These are phyloP conservation scores for Kluyveromyces lactis DNA, from an alignment of 805 yeast genomes.

Conservation along the genomic window DNA sequence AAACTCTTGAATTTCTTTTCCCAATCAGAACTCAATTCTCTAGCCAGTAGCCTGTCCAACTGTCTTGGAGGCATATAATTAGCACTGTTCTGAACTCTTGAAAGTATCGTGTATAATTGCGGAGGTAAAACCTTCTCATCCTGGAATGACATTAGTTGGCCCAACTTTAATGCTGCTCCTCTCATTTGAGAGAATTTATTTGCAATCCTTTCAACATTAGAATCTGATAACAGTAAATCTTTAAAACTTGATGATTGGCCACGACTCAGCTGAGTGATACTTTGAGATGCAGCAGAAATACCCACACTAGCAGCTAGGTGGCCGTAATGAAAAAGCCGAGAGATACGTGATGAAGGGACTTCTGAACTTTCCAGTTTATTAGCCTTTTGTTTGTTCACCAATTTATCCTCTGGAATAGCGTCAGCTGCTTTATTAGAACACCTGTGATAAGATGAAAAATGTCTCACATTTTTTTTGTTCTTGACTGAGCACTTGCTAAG, in stretches of 20 bases:
- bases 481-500: slow-evolving; percentile 3
- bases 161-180: slow-evolving; percentile 96
- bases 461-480: slow-evolving; percentile 8
- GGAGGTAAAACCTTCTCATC: slow-evolving; percentile 77
- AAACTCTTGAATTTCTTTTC: slow-evolving; percentile 60
- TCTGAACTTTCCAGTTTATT: slow-evolving; percentile 35
- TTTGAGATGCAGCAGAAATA: slow-evolving; percentile 70
- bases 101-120: slow-evolving; percentile 72
- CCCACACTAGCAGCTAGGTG: slow-evolving; percentile 88
- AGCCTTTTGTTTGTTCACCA: not conserved
- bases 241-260: slow-evolving; percentile 45
- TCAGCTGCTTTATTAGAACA: not conserved
- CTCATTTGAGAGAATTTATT: slow-evolving; percentile 87
- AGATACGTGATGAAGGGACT: slow-evolving; percentile 82
- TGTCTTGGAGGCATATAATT: slow-evolving; percentile 95
- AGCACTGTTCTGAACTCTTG: slow-evolving; percentile 87
- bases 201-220: slow-evolving; percentile 81
- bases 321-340: slow-evolving; percentile 88
- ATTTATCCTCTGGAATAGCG: slow-evolving; percentile 1
- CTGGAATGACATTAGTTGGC: slow-evolving; percentile 95
- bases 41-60: slow-evolving; percentile 61
- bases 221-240: slow-evolving; percentile 62
- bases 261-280: slow-evolving; percentile 56
- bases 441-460: slow-evolving; percentile 11
- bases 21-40: slow-evolving; percentile 77